phyloP scores from a whole-genome alignment of 2,329 filamentous ascomycete species.

The Pseudogymnoascus sp. region DNA sequence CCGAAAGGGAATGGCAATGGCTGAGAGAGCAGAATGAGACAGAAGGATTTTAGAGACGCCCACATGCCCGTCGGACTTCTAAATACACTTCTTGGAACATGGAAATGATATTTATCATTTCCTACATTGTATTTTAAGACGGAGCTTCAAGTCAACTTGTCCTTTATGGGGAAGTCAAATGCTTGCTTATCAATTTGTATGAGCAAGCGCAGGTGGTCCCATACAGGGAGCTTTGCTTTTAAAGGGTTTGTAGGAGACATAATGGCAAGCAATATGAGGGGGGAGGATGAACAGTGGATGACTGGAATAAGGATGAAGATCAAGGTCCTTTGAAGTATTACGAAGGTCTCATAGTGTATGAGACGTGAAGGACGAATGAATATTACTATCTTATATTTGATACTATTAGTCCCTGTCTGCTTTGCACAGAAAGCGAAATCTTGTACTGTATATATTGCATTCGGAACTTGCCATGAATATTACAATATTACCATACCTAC shows the following conservation, averaged over 20 bases:
- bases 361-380: neutral
- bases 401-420: neutral
- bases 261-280: neutral
- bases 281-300: neutral
- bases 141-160: neutral
- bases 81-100: neutral
- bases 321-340: neutral
- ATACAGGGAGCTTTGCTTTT: neutral
- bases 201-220: neutral
- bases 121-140: neutral
- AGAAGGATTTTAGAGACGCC: slow-evolving; percentile 65
- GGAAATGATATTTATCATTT: neutral
- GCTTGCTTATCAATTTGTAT: neutral
- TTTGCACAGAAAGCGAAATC: neutral
- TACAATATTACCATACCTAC: neutral
- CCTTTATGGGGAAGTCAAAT: neutral
- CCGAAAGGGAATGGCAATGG: neutral
- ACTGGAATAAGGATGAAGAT: neutral
- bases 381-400: neutral
- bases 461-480: neutral
- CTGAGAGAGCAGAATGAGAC: slow-evolving; percentile 46
- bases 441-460: neutral
- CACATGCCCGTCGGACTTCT: slow-evolving; percentile 63
- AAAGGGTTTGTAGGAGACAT: neutral
- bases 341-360: neutral